phyloP scores from a whole-genome alignment of 2,329 filamentous ascomycete genomes.

The Amauroascus verrucosus region DNA sequence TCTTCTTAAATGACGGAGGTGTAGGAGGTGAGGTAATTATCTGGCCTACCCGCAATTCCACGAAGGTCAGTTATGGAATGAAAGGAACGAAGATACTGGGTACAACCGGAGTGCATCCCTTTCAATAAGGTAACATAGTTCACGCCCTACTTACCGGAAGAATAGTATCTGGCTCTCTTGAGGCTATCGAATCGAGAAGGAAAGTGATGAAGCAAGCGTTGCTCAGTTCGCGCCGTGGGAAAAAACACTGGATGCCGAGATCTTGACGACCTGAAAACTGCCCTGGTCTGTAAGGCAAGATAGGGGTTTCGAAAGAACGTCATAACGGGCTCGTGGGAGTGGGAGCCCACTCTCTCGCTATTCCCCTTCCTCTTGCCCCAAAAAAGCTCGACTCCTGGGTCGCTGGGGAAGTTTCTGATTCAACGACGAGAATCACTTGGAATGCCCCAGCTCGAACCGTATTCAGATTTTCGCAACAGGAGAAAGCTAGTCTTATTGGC shows the following conservation, averaged over 20 bases:
- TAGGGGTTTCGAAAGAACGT: background rate
- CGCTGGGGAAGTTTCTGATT: background rate
- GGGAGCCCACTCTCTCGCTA: background rate
- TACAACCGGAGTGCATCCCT: background rate
- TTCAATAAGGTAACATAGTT: background rate
- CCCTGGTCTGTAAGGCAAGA: background rate
- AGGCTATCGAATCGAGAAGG: background rate
- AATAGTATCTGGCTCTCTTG: constrained; percentile 4
- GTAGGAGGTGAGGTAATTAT: background rate
- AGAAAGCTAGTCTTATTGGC: background rate
- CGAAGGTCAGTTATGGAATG: background rate
- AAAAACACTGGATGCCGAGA: background rate
- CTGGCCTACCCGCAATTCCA: constrained; percentile 6
- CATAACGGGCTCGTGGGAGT: background rate
- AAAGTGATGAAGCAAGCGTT: background rate
- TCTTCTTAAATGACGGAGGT: constrained; percentile 17
- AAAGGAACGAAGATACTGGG: background rate
- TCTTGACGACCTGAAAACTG: background rate
- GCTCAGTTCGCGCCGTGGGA: background rate
- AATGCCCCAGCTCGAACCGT: background rate
- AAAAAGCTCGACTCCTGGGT: background rate
- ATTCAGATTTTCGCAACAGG: background rate
- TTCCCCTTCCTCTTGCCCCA: background rate
- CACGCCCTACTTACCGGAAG: constrained; percentile 5
- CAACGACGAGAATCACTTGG: background rate